Conservation (phyloP, 257 asterid species). For the Nicotiana undulata region DNA sequence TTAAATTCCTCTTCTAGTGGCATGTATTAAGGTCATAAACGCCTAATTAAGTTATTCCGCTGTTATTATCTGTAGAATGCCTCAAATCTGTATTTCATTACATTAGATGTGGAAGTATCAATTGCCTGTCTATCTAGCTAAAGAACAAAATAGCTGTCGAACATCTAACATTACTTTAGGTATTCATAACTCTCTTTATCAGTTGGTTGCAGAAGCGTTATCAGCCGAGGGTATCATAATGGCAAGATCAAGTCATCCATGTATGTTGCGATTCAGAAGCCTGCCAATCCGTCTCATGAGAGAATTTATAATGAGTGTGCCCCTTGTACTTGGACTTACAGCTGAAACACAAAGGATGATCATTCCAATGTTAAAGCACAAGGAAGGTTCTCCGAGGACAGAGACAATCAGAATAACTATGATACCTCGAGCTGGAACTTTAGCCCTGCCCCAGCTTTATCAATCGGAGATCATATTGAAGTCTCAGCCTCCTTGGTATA, state of each 20-base stretch:
- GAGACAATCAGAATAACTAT: conserved; percentile 40
- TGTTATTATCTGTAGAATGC: background rate
- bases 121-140: background rate
- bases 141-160: background rate
- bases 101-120: background rate
- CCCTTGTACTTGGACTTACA: conserved; percentile 49
- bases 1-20: background rate
- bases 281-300: conserved; percentile 59
- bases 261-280: conserved; percentile 60
- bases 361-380: conserved; percentile 50
- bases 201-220: conserved; percentile 57
- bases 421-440: conserved; percentile 58
- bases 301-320: conserved; percentile 51
- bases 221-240: conserved; percentile 33
- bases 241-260: conserved; percentile 56
- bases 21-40: background rate
- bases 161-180: background rate
- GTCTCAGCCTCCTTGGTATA: conserved; percentile 56
- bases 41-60: background rate
- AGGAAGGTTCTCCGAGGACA: conserved; percentile 43
- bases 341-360: conserved; percentile 49
- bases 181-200: background rate
- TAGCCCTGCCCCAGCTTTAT: conserved; percentile 56
- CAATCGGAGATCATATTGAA: conserved; percentile 38
- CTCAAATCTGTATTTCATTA: background rate